Evolutionary conservation across 352 stramenopile species (phyloP), one percentile per base, ranked within the genome.

Genomic region (Pythium volutum): DNA sequence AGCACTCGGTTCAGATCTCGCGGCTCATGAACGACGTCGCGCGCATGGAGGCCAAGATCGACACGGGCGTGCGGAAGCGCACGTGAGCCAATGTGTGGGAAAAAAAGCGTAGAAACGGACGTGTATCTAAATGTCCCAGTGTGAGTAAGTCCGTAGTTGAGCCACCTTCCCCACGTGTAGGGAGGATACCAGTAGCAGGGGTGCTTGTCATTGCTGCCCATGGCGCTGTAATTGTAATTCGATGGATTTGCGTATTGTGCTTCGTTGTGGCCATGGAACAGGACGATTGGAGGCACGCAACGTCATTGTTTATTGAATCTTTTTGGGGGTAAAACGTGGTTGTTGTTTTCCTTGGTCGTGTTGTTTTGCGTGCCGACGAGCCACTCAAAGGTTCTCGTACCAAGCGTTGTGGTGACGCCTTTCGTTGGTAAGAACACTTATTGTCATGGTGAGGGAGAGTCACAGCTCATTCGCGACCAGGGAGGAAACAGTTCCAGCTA

Each of bases 31-130:
- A 64, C 47, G 73, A 89, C 60, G 81, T 93, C 38, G 79, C 79
- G 5, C 77, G 76, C 53, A 91, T 95, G 74, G 79, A 93, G 48
- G 80, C 83, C 52, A 91, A 89, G 68, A 77, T 93, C 29, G 72
- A 91, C 15, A 66, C 74, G 49, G 71, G 49, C 61, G 60, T 74
- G 7, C 42, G 47, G 18, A 42, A 63, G 14, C 62, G 62, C 39
- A 54, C 50, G 26, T 69, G 36, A 65, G 46, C 2, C 3, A 2
- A 34, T 49, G 31, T 49, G 34, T 57, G 34, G 39, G 39, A 45
- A 22, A 45, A 23, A 22, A n/a, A 10, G 22, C 9, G 16, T 29
- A 6, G 36, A 54, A 25, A 41, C 26, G 47, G 11, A 41, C 12
- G n/a, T 54, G 26, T 20, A 49, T 7, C 7, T 33, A 55, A 18